Conservation (phyloP, 148 eudicot species). For the Limonium bicolor region DNA sequence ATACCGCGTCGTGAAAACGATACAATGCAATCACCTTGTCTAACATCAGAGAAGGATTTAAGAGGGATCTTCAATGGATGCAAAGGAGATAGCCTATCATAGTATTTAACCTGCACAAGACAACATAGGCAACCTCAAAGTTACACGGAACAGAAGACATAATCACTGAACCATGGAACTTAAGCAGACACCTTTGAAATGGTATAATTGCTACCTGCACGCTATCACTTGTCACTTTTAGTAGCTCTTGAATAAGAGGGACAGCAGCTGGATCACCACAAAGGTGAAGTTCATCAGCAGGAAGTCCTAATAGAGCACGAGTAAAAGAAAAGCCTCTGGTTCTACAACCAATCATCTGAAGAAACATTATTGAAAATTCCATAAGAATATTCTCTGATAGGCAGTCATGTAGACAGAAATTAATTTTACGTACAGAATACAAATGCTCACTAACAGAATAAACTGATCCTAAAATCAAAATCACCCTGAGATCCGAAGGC, state of each 20-base stretch:
- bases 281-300: slow-evolving; percentile 82
- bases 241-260: slow-evolving; percentile 68
- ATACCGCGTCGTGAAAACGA: slow-evolving; percentile 77
- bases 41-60: slow-evolving; percentile 61
- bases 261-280: slow-evolving; percentile 96
- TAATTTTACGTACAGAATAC: not conserved
- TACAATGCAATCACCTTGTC: slow-evolving; percentile 82
- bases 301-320: slow-evolving; percentile 81
- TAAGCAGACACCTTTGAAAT: too few species aligned
- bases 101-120: slow-evolving; percentile 43
- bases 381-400: not conserved
- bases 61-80: slow-evolving; percentile 60
- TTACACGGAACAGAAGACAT: not conserved
- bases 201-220: slow-evolving; percentile 34
- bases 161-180: not conserved
- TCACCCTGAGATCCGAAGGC: too few species aligned
- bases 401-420: not conserved
- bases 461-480: too few species aligned
- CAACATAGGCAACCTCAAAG: not conserved
- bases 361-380: not conserved
- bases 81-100: slow-evolving; percentile 87
- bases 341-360: slow-evolving; percentile 80
- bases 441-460: too few species aligned
- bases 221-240: slow-evolving; percentile 70
- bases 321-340: slow-evolving; percentile 92